Evolutionary conservation across 768 basidiomycete species (phyloP).

Genomic region (Neoboletus subvelutipes): DNA sequence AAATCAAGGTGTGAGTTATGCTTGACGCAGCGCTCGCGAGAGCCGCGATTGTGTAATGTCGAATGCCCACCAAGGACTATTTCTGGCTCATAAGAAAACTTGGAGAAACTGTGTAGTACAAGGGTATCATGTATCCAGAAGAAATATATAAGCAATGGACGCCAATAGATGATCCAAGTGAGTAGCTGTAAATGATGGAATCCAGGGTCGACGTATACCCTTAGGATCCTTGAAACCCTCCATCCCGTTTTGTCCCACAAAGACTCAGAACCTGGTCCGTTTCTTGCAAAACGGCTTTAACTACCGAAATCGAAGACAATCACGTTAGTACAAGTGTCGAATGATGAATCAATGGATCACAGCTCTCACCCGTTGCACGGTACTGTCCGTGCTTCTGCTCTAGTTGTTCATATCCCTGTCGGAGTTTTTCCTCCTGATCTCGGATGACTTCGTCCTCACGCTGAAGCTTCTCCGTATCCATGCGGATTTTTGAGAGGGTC

Average conservation of each 20-base stretch:
- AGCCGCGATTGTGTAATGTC: not conserved
- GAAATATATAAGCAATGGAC: not conserved
- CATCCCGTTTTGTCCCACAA: constrained; percentile 46
- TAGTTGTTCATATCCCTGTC: constrained; percentile 38
- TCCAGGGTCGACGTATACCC: not conserved
- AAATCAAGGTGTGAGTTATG: not conserved
- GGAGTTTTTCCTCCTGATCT: constrained; percentile 41
- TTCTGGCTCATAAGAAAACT: not conserved
- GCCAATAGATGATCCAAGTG: not conserved
- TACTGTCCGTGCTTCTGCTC: constrained; percentile 43
- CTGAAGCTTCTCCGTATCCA: constrained; percentile 42
- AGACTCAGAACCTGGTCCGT: constrained; percentile 44
- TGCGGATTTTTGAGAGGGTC: constrained; percentile 38
- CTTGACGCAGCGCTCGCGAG: not conserved
- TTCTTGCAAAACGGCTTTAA: constrained; percentile 43
- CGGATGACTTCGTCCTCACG: constrained; percentile 41
- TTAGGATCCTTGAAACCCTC: constrained; percentile 12
- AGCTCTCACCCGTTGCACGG: constrained; percentile 38
- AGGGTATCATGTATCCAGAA: not conserved
- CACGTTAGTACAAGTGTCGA: constrained; percentile 6
- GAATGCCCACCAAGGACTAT: not conserved
- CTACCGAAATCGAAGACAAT: constrained; percentile 22
- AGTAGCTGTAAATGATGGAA: not conserved
- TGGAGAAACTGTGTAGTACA: not conserved
- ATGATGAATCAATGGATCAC: not conserved